phyloP scores from a whole-genome alignment of 345 rosid species.

The Adansonia digitata region DNA sequence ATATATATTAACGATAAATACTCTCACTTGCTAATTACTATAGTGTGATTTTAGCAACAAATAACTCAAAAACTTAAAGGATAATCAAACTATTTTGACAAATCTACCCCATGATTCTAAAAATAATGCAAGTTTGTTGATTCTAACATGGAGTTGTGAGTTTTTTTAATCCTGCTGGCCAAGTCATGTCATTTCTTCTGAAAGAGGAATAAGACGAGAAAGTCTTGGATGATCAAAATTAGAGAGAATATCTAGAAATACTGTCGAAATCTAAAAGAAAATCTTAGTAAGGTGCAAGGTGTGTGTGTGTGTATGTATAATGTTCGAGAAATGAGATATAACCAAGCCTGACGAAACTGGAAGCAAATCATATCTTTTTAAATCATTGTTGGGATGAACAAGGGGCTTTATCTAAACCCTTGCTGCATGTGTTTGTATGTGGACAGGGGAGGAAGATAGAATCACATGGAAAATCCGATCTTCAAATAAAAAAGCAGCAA shows the following conservation, averaged over 20 bases:
- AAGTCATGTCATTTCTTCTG: not conserved
- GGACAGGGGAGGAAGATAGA: too few relatives aligned
- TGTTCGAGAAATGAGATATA: not conserved
- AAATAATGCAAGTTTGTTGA: not conserved
- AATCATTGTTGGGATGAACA: not conserved
- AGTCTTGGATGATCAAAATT: not conserved
- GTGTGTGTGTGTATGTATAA: too few relatives aligned
- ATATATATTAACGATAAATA: too few relatives aligned
- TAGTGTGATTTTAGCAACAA: too few relatives aligned
- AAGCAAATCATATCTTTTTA: not conserved
- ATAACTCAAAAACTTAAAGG: not conserved
- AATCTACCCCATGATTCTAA: not conserved
- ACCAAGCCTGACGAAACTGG: too few relatives aligned
- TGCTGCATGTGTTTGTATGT: too few relatives aligned
- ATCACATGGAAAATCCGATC: too few relatives aligned
- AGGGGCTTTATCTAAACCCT: too few relatives aligned
- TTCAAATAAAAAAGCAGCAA: too few relatives aligned
- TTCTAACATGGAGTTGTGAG: not conserved
- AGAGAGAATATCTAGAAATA: not conserved
- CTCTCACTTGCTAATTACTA: too few relatives aligned
- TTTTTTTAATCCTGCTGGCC: not conserved
- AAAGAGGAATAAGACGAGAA: not conserved
- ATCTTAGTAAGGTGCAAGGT: not conserved
- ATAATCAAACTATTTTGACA: not conserved
- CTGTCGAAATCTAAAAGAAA: too few relatives aligned